These are phyloP conservation scores for Aspergillus sp. DNA, from an alignment of 2,329 filamentous ascomycete genomes.

Conservation along the genomic window DNA sequence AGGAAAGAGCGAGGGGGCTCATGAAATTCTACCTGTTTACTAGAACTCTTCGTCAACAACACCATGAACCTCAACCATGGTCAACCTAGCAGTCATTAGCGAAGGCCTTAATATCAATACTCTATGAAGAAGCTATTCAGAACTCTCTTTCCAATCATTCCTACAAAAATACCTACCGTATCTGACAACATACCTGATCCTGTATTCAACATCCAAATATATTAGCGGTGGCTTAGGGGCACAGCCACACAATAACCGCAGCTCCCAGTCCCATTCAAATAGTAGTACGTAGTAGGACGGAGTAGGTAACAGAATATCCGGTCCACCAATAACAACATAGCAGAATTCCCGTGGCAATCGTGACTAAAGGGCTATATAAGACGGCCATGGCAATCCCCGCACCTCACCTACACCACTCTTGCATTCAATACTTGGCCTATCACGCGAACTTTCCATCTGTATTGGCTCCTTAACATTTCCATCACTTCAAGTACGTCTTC, in stretches of 20 bases:
- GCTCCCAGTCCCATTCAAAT: no score
- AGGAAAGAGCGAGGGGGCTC: no score
- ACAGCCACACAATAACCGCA: not conserved
- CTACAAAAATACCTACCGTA: not conserved
- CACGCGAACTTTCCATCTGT: no score
- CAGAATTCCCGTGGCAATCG: not conserved
- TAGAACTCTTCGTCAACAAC: no score
- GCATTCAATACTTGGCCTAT: not conserved
- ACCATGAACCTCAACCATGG: no score
- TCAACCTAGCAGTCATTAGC: no score
- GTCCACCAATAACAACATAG: not conserved
- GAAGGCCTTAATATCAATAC: no score
- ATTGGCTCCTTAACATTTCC: not conserved
- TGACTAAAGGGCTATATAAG: not conserved
- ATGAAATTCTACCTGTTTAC: no score
- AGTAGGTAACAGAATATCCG: not conserved
- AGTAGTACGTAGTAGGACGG: no score
- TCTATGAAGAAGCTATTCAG: no score
- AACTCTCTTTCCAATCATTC: no score
- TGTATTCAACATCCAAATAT: not conserved
- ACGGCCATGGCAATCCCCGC: not conserved
- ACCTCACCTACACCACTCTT: not conserved
- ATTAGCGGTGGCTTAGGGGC: slow-evolving; percentile 10
- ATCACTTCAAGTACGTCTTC: not conserved
- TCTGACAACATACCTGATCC: not conserved